These are phyloP conservation scores for Sisymbrium altissimum DNA, from an alignment of 345 rosid genomes.

Conservation along the genomic window DNA sequence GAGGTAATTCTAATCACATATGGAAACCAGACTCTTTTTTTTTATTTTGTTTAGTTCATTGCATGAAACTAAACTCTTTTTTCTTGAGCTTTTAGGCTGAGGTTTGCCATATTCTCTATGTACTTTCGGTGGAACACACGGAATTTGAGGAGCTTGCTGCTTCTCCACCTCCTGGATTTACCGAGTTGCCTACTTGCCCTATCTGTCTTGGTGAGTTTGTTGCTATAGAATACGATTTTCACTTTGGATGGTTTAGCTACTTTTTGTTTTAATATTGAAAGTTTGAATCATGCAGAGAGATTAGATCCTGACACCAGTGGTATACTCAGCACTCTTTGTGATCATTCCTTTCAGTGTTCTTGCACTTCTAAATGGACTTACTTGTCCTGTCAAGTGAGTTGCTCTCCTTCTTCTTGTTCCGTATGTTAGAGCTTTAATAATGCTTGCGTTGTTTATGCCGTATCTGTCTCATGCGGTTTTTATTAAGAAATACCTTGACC, in stretches of 20 bases:
- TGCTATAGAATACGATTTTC: background rate
- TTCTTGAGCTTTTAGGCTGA: conserved; percentile 62
- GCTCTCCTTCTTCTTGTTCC: background rate
- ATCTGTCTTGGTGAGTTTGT: conserved; percentile 76
- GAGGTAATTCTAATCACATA: conserved; percentile 47
- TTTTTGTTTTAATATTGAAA: background rate
- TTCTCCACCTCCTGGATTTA: conserved; percentile 60
- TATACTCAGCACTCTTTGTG: conserved; percentile 76
- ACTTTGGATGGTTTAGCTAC: background rate
- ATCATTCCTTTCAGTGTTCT: conserved; percentile 91
- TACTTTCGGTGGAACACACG: conserved; percentile 58
- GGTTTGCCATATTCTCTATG: conserved; percentile 70
- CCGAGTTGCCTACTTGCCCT: conserved; percentile 86
- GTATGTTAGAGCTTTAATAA: background rate
- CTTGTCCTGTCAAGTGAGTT: conserved; percentile 81
- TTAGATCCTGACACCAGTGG: conserved; percentile 93
- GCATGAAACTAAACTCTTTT: background rate
- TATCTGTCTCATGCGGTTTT: background rate
- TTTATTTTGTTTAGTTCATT: background rate
- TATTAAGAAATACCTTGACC: background rate
- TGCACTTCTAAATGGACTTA: conserved; percentile 95
- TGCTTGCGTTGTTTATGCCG: conserved; percentile 1
- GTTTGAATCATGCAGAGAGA: conserved; percentile 51
- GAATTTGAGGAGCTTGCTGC: conserved; percentile 65
- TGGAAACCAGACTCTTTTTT: background rate